These are phyloP conservation scores for Cucurbita pepo DNA, from an alignment of 306 rosid species.

Conservation along the genomic window DNA sequence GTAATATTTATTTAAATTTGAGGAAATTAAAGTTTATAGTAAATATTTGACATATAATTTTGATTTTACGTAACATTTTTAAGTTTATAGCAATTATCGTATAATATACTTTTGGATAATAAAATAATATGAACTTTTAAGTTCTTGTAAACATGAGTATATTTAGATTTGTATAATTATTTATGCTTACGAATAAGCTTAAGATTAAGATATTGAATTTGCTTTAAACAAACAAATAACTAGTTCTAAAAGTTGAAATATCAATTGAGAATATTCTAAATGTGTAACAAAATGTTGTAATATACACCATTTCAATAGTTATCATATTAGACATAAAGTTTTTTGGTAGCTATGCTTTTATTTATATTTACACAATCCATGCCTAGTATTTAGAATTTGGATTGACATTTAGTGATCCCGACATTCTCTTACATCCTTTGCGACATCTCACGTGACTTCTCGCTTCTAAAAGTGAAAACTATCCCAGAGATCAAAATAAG, in stretches of 20 bases:
- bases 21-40: too few species aligned
- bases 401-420: too few species aligned
- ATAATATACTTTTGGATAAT: too few species aligned
- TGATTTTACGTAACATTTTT: neutral
- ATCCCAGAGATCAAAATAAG: too few species aligned
- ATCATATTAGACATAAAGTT: neutral
- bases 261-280: neutral
- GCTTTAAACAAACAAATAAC: neutral
- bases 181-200: neutral
- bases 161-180: neutral
- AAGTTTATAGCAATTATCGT: neutral
- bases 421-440: too few species aligned
- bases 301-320: neutral
- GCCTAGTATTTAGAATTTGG: too few species aligned
- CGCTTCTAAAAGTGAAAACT: too few species aligned
- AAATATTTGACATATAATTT: too few species aligned
- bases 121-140: neutral
- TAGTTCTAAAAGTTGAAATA: neutral
- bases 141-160: neutral
- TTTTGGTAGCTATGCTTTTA: neutral
- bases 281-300: neutral
- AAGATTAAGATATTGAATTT: neutral
- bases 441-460: too few species aligned
- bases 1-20: too few species aligned
- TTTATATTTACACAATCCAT: too few species aligned